A percentile compares a stretch with the other conserved stretches of the same genome.
Conservation (phyloP, 2,329 filamentous ascomycete genomes). For the Lasiodiplodia sp. region DNA sequence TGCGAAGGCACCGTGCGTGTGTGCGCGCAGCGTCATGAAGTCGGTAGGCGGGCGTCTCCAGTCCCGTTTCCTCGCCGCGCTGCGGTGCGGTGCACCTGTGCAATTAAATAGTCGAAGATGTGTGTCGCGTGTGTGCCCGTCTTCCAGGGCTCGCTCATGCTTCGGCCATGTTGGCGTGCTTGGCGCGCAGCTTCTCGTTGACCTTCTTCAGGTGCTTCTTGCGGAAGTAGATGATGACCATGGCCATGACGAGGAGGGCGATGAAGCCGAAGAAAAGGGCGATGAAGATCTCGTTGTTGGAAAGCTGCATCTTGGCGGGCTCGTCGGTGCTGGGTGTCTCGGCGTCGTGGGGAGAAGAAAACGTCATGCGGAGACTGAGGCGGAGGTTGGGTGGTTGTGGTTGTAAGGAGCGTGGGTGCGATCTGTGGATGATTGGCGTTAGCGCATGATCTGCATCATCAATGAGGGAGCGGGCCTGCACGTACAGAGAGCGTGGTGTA, state of each 20-base stretch:
- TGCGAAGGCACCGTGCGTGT: too few relatives aligned
- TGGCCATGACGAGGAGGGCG: conserved; percentile 6
- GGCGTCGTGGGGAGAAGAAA: too few relatives aligned
- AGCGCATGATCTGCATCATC: neutral
- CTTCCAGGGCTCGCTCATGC: conserved; percentile 5
- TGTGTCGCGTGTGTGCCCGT: neutral
- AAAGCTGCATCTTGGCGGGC: neutral
- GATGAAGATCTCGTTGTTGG: conserved; percentile 16
- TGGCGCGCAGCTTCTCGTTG: conserved; percentile 3
- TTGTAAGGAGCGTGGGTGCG: neutral
- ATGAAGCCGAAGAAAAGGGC: conserved; percentile 10
- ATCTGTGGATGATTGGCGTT: neutral
- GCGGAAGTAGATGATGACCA: conserved; percentile 16
- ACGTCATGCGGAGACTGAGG: neutral
- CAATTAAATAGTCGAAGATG: neutral
- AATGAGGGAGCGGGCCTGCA: too few relatives aligned
- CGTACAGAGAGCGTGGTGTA: neutral
- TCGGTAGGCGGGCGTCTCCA: too few relatives aligned
- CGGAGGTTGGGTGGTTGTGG: neutral
- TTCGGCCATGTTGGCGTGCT: neutral
- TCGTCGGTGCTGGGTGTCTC: neutral
- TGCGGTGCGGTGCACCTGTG: too few relatives aligned
- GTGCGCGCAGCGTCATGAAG: too few relatives aligned
- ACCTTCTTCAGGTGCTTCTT: conserved; percentile 12
- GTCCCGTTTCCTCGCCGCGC: too few relatives aligned